phyloP scores from a whole-genome alignment of 768 basidiomycete genomes.

The Lyophyllum atratum region DNA sequence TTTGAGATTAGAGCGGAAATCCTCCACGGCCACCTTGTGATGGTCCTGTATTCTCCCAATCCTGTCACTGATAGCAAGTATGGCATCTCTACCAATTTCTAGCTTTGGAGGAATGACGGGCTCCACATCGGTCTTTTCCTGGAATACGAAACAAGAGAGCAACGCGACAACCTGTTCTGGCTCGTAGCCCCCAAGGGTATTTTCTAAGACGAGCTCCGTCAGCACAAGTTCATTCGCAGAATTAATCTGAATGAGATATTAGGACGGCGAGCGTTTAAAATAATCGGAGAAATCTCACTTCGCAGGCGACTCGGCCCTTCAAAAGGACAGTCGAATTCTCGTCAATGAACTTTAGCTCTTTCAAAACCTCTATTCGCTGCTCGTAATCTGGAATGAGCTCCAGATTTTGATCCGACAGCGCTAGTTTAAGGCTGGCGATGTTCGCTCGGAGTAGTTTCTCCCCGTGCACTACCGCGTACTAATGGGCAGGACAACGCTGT shows the following conservation, averaged over 20 bases:
- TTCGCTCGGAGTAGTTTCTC: conserved; percentile 73
- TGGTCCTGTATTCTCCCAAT: conserved; percentile 79
- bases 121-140: conserved; percentile 94
- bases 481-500: conserved; percentile 4
- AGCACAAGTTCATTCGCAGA: conserved; percentile 96
- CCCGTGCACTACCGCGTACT: conserved; percentile 81
- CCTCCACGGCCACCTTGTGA: conserved; percentile 78
- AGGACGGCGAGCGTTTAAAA: not conserved
- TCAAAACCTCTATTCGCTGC: conserved; percentile 86
- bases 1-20: conserved; percentile 79
- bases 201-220: conserved; percentile 96
- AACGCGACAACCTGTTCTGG: conserved; percentile 97
- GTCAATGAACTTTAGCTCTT: conserved; percentile 91
- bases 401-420: conserved; percentile 94
- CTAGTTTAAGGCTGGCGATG: conserved; percentile 77
- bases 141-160: conserved; percentile 95
- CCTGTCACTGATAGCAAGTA: conserved; percentile 75
- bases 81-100: conserved; percentile 76
- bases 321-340: conserved; percentile 93
- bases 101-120: conserved; percentile 81
- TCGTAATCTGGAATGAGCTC: conserved; percentile 98
- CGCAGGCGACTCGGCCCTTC: conserved; percentile 97
- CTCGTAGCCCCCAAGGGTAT: conserved; percentile 86
- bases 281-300: conserved; percentile 50
- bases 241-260: conserved; percentile 70